Evolutionary conservation across 129 eudicot genomes (phyloP).

Genomic region (Solidago caesia): DNA sequence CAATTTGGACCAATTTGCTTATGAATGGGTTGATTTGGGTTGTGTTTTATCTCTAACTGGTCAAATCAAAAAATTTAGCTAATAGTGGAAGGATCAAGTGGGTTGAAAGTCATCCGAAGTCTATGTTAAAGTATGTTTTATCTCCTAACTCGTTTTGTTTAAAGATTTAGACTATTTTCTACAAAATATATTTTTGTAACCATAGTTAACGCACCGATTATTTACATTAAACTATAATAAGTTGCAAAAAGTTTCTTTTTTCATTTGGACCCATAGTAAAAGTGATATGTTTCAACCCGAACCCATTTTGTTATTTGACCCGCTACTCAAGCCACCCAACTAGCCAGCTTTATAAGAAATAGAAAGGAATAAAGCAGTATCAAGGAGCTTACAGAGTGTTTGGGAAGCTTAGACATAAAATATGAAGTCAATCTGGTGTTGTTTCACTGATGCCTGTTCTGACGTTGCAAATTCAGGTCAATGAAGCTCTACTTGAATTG

Average conservation of each 20-base stretch:
- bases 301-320: neutral
- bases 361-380: conserved; percentile 1
- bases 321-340: neutral
- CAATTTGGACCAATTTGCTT: no score
- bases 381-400: conserved; percentile 16
- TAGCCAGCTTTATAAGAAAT: neutral
- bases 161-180: neutral
- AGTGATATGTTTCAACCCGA: neutral
- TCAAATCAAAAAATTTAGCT: no score
- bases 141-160: neutral
- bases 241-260: neutral
- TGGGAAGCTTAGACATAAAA: conserved; percentile 3
- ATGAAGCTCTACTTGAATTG: conserved; percentile 78
- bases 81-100: no score
- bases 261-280: neutral
- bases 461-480: conserved; percentile 55
- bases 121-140: no score
- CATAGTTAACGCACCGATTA: neutral
- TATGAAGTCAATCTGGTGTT: conserved; percentile 12
- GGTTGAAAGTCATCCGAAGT: neutral
- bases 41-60: no score
- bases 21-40: no score
- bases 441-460: conserved; percentile 9
- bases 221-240: neutral
- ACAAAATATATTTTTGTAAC: no score